Conservation (phyloP, 2,329 filamentous ascomycete genomes). For the Beauveria scarabaeidicola region DNA sequence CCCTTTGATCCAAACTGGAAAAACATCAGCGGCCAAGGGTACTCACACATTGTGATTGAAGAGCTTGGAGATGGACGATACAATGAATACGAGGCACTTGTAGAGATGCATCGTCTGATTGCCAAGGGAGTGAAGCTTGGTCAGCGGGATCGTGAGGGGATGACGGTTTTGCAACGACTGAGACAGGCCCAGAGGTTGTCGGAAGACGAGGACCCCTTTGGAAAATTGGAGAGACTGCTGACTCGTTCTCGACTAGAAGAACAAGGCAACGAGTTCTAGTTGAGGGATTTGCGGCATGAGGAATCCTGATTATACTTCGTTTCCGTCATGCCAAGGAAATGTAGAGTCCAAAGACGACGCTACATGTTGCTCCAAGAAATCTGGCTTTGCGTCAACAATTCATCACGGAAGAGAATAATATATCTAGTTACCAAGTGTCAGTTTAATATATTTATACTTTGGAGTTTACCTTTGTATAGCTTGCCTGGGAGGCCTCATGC, state of each 20-base stretch:
- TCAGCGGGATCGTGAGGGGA: background rate
- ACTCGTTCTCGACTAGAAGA: background rate
- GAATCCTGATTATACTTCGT: no score
- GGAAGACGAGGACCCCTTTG: background rate
- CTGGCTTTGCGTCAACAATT: background rate
- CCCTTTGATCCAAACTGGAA: background rate
- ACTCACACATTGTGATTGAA: background rate
- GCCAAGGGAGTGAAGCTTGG: background rate
- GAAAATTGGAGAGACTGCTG: background rate
- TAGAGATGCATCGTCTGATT: background rate
- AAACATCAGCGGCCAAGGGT: background rate
- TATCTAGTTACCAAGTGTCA: background rate
- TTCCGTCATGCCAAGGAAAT: background rate
- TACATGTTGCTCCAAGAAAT: background rate
- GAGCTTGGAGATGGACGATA: background rate
- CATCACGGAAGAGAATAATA: background rate
- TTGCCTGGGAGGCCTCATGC: no score
- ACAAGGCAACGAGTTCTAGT: background rate
- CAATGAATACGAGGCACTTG: background rate
- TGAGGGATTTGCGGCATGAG: no score
- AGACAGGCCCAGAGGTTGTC: background rate
- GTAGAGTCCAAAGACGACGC: background rate
- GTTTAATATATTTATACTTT: background rate
- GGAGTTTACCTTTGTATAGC: background rate
- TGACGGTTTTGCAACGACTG: background rate